Evolutionary conservation across 1,284 basidiomycete species (phyloP), one percentile per base, ranked within the genome.

Genomic region (Schizophyllum commune): DNA sequence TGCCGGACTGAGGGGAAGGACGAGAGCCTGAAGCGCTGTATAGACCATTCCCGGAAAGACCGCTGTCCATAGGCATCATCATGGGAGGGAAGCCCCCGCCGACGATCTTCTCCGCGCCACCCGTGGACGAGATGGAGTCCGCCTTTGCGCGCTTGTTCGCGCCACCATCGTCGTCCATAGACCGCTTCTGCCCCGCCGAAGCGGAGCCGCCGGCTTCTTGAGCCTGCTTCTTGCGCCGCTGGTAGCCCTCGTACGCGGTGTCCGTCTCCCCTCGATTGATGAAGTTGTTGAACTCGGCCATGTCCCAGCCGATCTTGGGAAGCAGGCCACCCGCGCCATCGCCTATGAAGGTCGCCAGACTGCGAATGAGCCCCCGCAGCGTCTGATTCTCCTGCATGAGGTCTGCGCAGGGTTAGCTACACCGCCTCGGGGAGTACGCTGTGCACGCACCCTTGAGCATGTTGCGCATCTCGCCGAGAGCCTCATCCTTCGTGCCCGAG

Each of bases 331-430:
- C 89, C 56, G 85, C 78, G 62, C 93, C 94, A 58, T 95, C 93
- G 9, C 91, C 92, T 57, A 96, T 89, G 70, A 96, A 96, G 1
- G 80, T 75, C 47, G 86, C 82, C 39, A 96, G 81, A 65, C 78
- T 86, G 66, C 86, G 85, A 59, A 96, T 79, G 64, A 96, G 79
- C 63, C 82, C 83, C 34, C 94, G 86, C 57, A 96, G 81, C 9
- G 86, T 84, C 63, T 92, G 85, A 70, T 96, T 96, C 77, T 96
- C 94, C 55, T 86, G 79, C 84, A 96, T 90, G 63, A 96, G 79
- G 72, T 93, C 92, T 86, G 67, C 21, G 60, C 58, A 61, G 60
- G 58, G 21, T 66, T 59, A 17, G 65, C 62, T 57, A 57, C 66
- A 54, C 55, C 52, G 58, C 65, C 39, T 52, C 58, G 60, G 55